Percentiles rank a stretch among this genome's conserved stretches.
Evolutionary conservation across 1,139 yeast species (phyloP).

Genomic region (Yamadazyma buinensis): DNA sequence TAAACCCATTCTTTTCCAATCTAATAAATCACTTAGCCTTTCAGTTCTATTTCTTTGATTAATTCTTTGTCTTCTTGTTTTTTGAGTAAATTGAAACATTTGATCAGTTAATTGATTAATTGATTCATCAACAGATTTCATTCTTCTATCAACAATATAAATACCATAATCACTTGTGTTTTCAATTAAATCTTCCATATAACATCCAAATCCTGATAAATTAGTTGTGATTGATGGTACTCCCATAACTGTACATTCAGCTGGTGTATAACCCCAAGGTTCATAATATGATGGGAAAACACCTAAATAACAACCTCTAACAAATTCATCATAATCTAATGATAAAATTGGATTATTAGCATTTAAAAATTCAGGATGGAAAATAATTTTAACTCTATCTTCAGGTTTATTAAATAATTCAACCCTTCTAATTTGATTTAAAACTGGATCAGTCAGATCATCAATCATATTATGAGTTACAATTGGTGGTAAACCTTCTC

Average conservation of each 20-base stretch:
- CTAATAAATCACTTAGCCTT: conserved; percentile 84
- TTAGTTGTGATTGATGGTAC: conserved; percentile 98
- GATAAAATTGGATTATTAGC: conserved; percentile 93
- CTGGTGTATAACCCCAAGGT: conserved; percentile 99
- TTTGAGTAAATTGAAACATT: conserved; percentile 84
- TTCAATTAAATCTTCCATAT: conserved; percentile 97
- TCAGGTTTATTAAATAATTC: conserved; percentile 84
- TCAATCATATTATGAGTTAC: conserved; percentile 98
- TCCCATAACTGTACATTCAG: conserved; percentile 99
- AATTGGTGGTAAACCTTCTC: conserved; percentile 87
- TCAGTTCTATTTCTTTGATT: conserved; percentile 98
- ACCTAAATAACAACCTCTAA: conserved; percentile 96
- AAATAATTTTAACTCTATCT: conserved; percentile 90
- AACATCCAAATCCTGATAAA: conserved; percentile 95
- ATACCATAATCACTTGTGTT: conserved; percentile 95
- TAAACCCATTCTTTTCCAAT: conserved; percentile 97
- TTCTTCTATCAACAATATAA: conserved; percentile 92
- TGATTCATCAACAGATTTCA: conserved; percentile 90
- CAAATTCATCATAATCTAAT: conserved; percentile 94
- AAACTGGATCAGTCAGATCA: conserved; percentile 85
- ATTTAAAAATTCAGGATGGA: conserved; percentile 96
- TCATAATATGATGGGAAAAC: conserved; percentile 98
- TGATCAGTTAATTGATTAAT: conserved; percentile 85
- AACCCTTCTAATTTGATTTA: conserved; percentile 89
- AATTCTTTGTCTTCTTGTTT: conserved; percentile 94